These are phyloP conservation scores for Trichoderma oligosporum DNA, from an alignment of 2,329 filamentous ascomycete genomes.

Conservation along the genomic window DNA sequence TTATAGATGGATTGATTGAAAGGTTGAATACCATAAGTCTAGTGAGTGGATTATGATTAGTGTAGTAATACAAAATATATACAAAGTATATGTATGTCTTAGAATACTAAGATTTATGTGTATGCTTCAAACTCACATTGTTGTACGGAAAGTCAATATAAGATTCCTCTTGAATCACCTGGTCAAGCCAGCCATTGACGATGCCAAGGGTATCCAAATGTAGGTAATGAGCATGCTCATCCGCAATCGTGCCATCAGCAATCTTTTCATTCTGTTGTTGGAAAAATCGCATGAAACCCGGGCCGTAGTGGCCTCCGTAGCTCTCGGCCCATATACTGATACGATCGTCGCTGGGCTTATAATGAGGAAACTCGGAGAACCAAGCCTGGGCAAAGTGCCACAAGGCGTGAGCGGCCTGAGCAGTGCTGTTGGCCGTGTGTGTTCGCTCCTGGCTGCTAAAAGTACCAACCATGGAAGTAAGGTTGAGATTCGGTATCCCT, in stretches of 20 bases:
- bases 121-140: constrained; percentile 56
- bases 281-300: constrained; percentile 55
- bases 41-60: constrained; percentile 8
- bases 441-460: constrained; percentile 31
- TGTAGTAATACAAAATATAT: too few species aligned
- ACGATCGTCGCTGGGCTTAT: constrained; percentile 50
- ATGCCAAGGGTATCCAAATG: constrained; percentile 62
- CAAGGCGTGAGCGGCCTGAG: constrained; percentile 51
- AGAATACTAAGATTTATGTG: too few species aligned
- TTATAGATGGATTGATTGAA: constrained; percentile 45
- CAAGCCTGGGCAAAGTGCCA: constrained; percentile 66
- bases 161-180: constrained; percentile 54
- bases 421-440: constrained; percentile 46
- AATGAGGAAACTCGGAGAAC: constrained; percentile 54
- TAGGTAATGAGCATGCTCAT: constrained; percentile 46
- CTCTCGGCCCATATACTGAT: constrained; percentile 66
- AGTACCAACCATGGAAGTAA: constrained; percentile 36
- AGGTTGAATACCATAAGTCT: constrained; percentile 54
- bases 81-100: too few species aligned
- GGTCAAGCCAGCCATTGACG: constrained; percentile 66
- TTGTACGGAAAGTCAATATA: constrained; percentile 56
- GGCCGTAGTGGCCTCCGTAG: constrained; percentile 67
- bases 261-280: constrained; percentile 59
- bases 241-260: constrained; percentile 27
- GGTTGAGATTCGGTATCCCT: constrained; percentile 35